phyloP scores from a whole-genome alignment of 2,329 filamentous ascomycete genomes.

The Fusarium mangiferae region DNA sequence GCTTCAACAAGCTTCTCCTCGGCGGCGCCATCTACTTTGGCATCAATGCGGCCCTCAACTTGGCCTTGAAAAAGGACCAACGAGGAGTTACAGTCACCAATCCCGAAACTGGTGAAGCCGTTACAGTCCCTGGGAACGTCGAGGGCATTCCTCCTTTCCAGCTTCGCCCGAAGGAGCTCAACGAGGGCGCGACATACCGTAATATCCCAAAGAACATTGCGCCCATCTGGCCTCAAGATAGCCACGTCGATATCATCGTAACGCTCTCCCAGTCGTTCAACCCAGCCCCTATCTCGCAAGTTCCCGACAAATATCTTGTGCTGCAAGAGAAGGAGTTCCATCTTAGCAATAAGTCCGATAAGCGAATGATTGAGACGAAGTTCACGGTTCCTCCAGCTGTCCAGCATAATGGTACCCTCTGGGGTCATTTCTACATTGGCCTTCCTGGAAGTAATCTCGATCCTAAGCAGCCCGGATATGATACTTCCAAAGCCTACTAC shows the following conservation, averaged over 20 bases:
- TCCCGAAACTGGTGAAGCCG: slow-evolving; percentile 59
- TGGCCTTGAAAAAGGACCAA: slow-evolving; percentile 61
- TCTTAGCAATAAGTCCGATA: slow-evolving; percentile 82
- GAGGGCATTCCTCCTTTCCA: slow-evolving; percentile 71
- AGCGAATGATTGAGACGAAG: slow-evolving; percentile 77
- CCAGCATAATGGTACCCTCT: slow-evolving; percentile 92
- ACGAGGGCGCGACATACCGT: slow-evolving; percentile 72
- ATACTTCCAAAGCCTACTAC: slow-evolving; percentile 80
- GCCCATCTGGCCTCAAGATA: slow-evolving; percentile 88
- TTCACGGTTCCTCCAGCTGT: slow-evolving; percentile 82
- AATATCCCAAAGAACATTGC: slow-evolving; percentile 76
- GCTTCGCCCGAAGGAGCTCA: slow-evolving; percentile 68
- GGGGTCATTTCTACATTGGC: slow-evolving; percentile 92
- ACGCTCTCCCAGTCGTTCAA: slow-evolving; percentile 82
- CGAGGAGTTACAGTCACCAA: slow-evolving; percentile 60
- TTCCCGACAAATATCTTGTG: slow-evolving; percentile 75
- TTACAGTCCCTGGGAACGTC: slow-evolving; percentile 64
- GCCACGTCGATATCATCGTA: slow-evolving; percentile 82
- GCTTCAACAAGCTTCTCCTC: slow-evolving; percentile 59
- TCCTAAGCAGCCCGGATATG: slow-evolving; percentile 76
- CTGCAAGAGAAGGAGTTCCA: slow-evolving; percentile 83
- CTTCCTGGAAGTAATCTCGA: slow-evolving; percentile 81
- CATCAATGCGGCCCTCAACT: slow-evolving; percentile 67
- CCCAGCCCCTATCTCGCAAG: slow-evolving; percentile 72
- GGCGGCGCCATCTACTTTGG: slow-evolving; percentile 67